phyloP scores from a whole-genome alignment of 2,329 filamentous ascomycete species.

The Calycina herbarum region DNA sequence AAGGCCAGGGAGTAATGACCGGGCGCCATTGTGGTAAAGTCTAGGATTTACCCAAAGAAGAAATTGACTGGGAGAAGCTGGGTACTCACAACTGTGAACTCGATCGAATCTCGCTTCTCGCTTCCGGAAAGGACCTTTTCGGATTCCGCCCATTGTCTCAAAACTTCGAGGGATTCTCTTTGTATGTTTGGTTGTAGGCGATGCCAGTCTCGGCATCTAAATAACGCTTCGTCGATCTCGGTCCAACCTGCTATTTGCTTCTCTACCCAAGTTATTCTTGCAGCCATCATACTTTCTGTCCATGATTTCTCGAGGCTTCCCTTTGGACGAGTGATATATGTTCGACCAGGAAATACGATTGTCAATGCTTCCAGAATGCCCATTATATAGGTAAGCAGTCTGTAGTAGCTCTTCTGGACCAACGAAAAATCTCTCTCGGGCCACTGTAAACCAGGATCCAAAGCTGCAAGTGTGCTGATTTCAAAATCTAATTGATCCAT shows the following conservation, averaged over 20 bases:
- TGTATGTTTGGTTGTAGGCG: conserved; percentile 14
- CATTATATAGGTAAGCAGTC: conserved; percentile 26
- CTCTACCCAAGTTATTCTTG: conserved; percentile 25
- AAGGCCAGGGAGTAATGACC: no score
- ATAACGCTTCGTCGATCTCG: conserved; percentile 19
- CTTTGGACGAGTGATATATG: conserved; percentile 20
- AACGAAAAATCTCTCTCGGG: conserved; percentile 21
- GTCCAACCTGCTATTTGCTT: conserved; percentile 26
- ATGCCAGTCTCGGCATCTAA: conserved; percentile 22
- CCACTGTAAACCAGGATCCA: conserved; percentile 17
- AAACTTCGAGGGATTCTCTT: conserved; percentile 17
- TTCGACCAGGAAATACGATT: conserved; percentile 23
- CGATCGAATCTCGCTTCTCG: conserved; percentile 17
- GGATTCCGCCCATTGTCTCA: conserved; percentile 23
- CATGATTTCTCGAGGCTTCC: conserved; percentile 21
- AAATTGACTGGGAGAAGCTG: no score
- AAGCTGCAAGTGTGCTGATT: conserved; percentile 18
- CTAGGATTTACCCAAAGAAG: no score
- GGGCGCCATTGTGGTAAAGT: no score
- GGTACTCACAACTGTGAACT: conserved; percentile 17
- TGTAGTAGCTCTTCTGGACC: conserved; percentile 25
- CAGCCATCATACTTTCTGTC: conserved; percentile 21
- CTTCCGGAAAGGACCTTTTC: conserved; percentile 21
- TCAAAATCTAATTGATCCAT: conserved; percentile 26
- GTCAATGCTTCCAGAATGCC: conserved; percentile 21